Conservation (phyloP, 768 basidiomycete genomes). For the Erythrobasidium yunnanense region DNA sequence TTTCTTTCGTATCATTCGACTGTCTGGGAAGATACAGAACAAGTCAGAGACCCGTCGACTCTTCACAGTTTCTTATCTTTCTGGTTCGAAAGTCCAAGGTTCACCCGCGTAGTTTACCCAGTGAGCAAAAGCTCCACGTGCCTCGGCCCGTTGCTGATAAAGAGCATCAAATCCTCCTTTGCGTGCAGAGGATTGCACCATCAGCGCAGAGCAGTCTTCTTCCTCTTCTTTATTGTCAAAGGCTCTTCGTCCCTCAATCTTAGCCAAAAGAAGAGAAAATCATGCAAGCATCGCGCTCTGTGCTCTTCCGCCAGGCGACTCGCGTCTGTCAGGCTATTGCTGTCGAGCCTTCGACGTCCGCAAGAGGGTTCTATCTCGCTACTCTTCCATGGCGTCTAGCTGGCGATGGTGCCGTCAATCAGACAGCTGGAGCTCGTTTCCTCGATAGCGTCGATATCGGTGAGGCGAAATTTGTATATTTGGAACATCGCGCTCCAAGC, state of each 20-base stretch:
- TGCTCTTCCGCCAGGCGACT: neutral
- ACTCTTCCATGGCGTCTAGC: slow-evolving; percentile 11
- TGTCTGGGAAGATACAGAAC: too few relatives aligned
- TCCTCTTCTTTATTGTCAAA: too few relatives aligned
- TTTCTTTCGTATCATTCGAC: too few relatives aligned
- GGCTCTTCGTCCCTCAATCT: too few relatives aligned
- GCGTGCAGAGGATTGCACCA: too few relatives aligned
- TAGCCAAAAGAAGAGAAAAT: neutral
- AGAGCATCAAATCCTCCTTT: too few relatives aligned
- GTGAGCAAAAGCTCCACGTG: too few relatives aligned
- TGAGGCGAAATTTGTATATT: neutral
- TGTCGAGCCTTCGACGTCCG: neutral
- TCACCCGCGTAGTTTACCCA: too few relatives aligned
- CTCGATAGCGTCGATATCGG: slow-evolving; percentile 2
- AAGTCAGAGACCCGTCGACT: neutral
- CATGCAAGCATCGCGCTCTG: neutral
- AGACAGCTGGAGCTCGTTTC: neutral
- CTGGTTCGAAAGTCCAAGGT: too few relatives aligned
- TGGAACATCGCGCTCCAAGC: neutral
- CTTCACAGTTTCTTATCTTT: too few relatives aligned
- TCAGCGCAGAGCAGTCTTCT: too few relatives aligned
- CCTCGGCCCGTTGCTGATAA: too few relatives aligned
- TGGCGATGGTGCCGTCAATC: neutral
- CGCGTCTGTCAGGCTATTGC: neutral
- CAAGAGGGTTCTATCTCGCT: slow-evolving; percentile 10